Conservation (phyloP, 1,284 basidiomycete genomes). For the Psilocybe mexicana region DNA sequence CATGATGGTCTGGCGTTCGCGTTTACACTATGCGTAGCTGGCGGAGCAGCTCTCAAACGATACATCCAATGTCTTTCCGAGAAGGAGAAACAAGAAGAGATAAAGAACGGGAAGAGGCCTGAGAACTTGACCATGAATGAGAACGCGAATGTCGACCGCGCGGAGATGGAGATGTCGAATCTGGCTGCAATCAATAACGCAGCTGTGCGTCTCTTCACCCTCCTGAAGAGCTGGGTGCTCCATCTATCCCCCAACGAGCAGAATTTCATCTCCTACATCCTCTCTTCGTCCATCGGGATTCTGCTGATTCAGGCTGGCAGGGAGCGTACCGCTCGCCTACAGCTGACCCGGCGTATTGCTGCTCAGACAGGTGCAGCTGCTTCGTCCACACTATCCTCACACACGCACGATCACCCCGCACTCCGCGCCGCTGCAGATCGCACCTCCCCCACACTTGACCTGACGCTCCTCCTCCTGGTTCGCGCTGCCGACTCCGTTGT, state of each 20-base stretch:
- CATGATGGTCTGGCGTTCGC: conserved; percentile 67
- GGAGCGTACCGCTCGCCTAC: conserved; percentile 28
- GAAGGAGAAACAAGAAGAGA: conserved; percentile 33
- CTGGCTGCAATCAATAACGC: not conserved
- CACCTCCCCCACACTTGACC: conserved; percentile 61
- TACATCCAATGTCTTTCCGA: conserved; percentile 34
- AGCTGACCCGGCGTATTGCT: not conserved
- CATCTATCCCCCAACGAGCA: conserved; percentile 41
- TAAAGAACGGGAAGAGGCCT: conserved; percentile 1
- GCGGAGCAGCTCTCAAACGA: conserved; percentile 52
- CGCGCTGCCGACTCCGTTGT: conserved; percentile 63
- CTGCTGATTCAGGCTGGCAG: conserved; percentile 55
- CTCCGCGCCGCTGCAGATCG: conserved; percentile 17
- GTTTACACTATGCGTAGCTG: conserved; percentile 62
- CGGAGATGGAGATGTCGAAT: not conserved
- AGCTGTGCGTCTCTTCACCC: conserved; percentile 1
- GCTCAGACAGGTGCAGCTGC: not conserved
- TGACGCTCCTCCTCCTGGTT: conserved; percentile 69
- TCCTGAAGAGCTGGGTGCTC: conserved; percentile 11
- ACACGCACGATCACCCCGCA: conserved; percentile 1
- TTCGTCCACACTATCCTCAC: not conserved
- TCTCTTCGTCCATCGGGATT: conserved; percentile 59
- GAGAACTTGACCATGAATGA: not conserved
- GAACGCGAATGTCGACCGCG: not conserved
- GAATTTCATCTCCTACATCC: conserved; percentile 56